Percentiles rank a stretch among this genome's conserved stretches.
These are phyloP conservation scores for Leccinum longicurvipes DNA, from an alignment of 768 basidiomycete species.

Conservation along the genomic window DNA sequence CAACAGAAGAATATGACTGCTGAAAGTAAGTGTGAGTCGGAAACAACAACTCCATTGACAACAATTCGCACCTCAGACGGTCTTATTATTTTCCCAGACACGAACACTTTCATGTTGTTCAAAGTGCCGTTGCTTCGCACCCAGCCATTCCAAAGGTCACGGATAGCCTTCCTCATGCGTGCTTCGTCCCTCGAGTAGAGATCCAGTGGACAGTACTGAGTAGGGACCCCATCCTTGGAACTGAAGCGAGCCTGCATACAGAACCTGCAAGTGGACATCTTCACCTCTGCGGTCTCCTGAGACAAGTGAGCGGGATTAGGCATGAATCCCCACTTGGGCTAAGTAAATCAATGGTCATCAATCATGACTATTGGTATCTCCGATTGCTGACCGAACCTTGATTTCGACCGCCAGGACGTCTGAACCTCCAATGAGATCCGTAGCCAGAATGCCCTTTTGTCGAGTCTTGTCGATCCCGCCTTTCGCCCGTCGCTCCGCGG, in stretches of 20 bases:
- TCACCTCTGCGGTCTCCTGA: constrained; percentile 49
- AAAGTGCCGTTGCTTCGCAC: constrained; percentile 52
- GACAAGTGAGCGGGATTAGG: constrained; percentile 65
- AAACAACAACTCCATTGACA: background rate
- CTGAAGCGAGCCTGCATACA: constrained; percentile 80
- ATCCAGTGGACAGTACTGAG: constrained; percentile 84
- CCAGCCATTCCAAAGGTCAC: constrained; percentile 74
- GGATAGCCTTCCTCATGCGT: constrained; percentile 66
- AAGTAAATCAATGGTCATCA: constrained; percentile 1
- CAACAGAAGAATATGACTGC: constrained; percentile 9
- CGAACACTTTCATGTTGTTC: constrained; percentile 85
- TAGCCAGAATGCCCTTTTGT: constrained; percentile 66
- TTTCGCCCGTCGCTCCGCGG: constrained; percentile 48
- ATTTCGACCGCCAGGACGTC: constrained; percentile 77
- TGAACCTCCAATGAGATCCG: constrained; percentile 68
- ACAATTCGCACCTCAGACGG: constrained; percentile 54
- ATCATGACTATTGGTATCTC: background rate
- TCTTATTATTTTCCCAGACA: constrained; percentile 54
- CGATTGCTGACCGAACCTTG: constrained; percentile 55
- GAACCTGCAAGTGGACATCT: constrained; percentile 78
- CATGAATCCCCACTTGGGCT: constrained; percentile 99
- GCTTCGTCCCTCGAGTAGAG: constrained; percentile 68
- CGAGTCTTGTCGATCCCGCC: constrained; percentile 58
- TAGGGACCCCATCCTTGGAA: constrained; percentile 32
- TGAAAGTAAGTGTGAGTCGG: background rate